Evolutionary conservation across 352 stramenopile genomes (phyloP), one percentile per base, ranked within the genome.

Genomic region (Globisporangium cylindrosporum): DNA sequence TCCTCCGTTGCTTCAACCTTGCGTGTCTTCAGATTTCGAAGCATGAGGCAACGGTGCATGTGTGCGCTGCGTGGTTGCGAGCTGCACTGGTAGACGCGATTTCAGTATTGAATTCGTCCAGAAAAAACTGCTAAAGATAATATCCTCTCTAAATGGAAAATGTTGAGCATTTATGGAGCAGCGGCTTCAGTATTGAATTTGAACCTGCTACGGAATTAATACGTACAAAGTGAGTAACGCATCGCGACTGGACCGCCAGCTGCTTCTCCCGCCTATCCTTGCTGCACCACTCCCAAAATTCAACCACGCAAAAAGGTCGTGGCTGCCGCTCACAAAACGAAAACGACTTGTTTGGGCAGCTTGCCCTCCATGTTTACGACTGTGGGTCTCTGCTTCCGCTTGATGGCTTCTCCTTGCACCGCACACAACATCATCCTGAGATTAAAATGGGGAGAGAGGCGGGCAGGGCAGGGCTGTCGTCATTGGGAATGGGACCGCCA

Each of bases 1-100:
- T n/a, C 10, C 15, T 20, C 41, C 41, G 41, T 49, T 49, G 53
- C 53, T 62, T 62, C 57, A 27, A 62, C 20, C 24, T 62, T 58
- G 53, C 53, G 53, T 58, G 36, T 48, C 57, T 18, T 41, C 15
- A 12, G 15, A 43, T 43, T 60, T 20, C 41, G 41, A 15, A 7
- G 5, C 5, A 49, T 49, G 38, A 46, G 38, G 38, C 38, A 46
- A 46, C 38, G 12, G 12, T 46, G 38, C 38, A 46, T 46, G 38
- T 46, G n/a, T 60, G 55, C 27, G 24, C n/a, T 14, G 27, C 25
- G 4, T 25, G 48, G 48, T 55, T 54, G n/a, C n/a, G 10, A 18
- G n/a, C 32, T 56, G 49, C 49, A 56, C 49, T 6, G 3, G 49
- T 14, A 12, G 10, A n/a, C 34, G 53, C 53, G 25, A 36, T 58